Evolutionary conservation across 2,329 filamentous ascomycete genomes (phyloP), one percentile per base, ranked within the genome.

Genomic region (Coleophoma cylindrospora): DNA sequence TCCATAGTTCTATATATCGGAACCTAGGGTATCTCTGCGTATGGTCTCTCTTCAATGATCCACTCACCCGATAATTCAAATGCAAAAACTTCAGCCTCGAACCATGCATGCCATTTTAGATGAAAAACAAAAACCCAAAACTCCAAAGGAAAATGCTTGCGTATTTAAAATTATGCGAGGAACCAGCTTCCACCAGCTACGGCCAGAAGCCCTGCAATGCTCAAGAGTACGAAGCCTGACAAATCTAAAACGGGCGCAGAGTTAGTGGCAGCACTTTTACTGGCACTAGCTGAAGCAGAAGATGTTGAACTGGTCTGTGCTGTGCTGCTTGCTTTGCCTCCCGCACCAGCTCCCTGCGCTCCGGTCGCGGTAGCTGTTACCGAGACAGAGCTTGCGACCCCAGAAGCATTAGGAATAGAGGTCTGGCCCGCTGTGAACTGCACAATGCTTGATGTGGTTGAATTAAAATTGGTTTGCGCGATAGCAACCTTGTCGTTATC

Each of bases 401-500:
- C 47, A 44, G 47, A 36, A 13, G 37, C 33, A 22, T 27, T 32
- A 11, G 47, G 47, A 17, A 49, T 49, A 11, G 19, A 34, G 8
- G 40, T 33, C 13, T 15, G 15, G 12, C 3, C 10, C 12, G 47
- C 40, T 15, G 34, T 10, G 36, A 58, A 56, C 32, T 53, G 45
- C 11, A 59, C 48, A 21, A 59, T 45, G 21, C 51, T 54, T 17
- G 47, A 50, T 6, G 54, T 51, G 3, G 65, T 65, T 6, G 66
- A 61, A 55, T 74, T 69, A 56, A 71, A 73, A 32, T 73, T 68
- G n/a, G 74, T 74, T 50, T 76, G 68, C 0, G 74, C 76, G 13
- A 80, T 64, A 13, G 68, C 75, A 45, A 80, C 71, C 53, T 74
- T 66, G 54, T 76, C 70, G 58, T 78, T 78, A 12, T 67, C 70